Evolutionary conservation across 768 basidiomycete genomes (phyloP).

Genomic region (Leccinum rimulosum): DNA sequence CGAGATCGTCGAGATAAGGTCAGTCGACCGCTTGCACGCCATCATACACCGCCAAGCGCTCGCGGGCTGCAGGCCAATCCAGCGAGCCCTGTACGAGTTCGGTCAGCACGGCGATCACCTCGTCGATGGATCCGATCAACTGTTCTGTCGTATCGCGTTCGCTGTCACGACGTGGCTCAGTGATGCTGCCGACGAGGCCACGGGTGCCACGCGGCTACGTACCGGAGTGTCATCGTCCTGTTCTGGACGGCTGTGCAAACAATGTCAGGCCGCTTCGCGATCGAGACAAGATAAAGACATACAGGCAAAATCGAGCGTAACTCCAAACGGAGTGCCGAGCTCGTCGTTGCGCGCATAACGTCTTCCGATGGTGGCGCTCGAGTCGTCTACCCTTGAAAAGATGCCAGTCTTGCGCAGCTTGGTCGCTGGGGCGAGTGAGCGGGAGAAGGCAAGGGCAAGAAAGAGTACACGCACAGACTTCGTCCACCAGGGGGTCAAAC

Average conservation of each 20-base stretch:
- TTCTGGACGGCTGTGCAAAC: conserved; percentile 73
- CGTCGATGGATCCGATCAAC: conserved; percentile 85
- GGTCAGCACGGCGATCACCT: conserved; percentile 77
- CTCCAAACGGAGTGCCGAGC: conserved; percentile 94
- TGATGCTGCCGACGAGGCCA: not conserved
- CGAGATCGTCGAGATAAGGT: not conserved
- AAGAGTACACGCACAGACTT: conserved; percentile 76
- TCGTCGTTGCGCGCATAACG: conserved; percentile 98
- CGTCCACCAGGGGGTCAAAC: conserved; percentile 77
- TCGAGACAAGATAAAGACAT: not conserved
- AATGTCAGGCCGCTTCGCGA: not conserved
- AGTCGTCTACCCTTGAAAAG: conserved; percentile 94
- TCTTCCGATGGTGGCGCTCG: conserved; percentile 91
- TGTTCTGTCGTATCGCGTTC: conserved; percentile 96
- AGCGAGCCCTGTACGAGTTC: conserved; percentile 74
- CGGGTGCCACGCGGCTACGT: conserved; percentile 29
- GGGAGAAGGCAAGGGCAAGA: accelerated
- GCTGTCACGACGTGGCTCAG: conserved; percentile 37
- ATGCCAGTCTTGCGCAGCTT: conserved; percentile 88
- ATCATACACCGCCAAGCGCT: conserved; percentile 72
- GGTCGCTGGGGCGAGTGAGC: conserved; percentile 50
- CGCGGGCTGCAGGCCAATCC: conserved; percentile 75
- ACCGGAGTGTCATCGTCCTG: conserved; percentile 92
- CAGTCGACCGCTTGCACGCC: conserved; percentile 83
- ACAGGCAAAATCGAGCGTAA: conserved; percentile 96